Percentiles rank a stretch among this genome's conserved stretches.
phyloP scores from a whole-genome alignment of 805 yeast genomes.

The Maudiozyma barnettii region DNA sequence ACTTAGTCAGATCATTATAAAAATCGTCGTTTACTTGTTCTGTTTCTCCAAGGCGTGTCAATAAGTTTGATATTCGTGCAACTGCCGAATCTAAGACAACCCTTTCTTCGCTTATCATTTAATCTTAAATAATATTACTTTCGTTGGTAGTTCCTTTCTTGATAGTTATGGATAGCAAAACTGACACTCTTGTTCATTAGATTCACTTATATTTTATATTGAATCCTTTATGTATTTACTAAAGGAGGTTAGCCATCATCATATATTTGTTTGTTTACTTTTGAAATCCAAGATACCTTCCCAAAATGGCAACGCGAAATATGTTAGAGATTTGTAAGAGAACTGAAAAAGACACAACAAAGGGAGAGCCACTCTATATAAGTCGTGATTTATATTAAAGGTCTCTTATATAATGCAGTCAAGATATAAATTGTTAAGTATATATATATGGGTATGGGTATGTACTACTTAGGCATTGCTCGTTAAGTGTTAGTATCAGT shows the following conservation, averaged over 20 bases:
- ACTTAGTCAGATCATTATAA: neutral
- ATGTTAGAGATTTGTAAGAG: too few species aligned
- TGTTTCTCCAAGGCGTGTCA: neutral
- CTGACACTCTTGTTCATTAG: neutral
- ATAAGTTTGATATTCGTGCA: neutral
- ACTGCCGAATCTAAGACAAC: neutral
- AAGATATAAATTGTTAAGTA: too few species aligned
- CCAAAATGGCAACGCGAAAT: neutral
- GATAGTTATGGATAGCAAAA: neutral
- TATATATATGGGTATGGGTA: too few species aligned
- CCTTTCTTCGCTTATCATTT: neutral
- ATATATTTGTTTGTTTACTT: neutral
- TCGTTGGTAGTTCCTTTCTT: neutral
- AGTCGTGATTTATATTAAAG: too few species aligned
- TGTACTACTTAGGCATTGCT: too few species aligned
- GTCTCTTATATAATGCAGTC: too few species aligned
- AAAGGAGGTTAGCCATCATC: neutral
- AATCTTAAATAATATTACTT: neutral
- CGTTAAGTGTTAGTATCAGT: too few species aligned
- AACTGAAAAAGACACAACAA: too few species aligned
- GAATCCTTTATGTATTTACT: neutral
- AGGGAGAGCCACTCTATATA: too few species aligned
- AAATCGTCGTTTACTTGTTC: neutral
- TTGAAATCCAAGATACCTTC: neutral
- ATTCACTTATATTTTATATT: neutral